A percentile compares a stretch with the other conserved stretches of the same genome.
Evolutionary conservation across 164 flowering plant genomes (phyloP).

Genomic region (Macadamia integrifolia): DNA sequence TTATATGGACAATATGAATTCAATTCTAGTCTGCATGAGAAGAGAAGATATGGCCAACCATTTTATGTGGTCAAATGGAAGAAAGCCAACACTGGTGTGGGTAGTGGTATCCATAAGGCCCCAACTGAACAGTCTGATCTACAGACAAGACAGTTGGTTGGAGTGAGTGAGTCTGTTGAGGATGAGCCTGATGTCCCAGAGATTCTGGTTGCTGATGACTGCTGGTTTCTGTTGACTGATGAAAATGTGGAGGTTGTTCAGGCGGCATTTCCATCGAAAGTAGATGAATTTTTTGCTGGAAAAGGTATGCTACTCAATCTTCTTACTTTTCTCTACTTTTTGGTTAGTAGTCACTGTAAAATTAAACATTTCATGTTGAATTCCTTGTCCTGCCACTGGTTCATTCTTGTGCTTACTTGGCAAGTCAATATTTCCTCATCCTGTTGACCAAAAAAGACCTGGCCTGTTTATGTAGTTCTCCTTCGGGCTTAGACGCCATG

Average conservation of each 20-base stretch:
- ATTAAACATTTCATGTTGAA: too few relatives aligned
- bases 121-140: slow-evolving; percentile 25
- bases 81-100: slow-evolving; percentile 24
- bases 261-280: slow-evolving; percentile 69
- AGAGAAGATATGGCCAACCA: slow-evolving; percentile 58
- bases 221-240: slow-evolving; percentile 64
- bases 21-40: slow-evolving; percentile 64
- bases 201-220: slow-evolving; percentile 41
- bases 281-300: slow-evolving; percentile 43
- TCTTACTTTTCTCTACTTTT: not conserved
- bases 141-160: slow-evolving; percentile 19
- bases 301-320: slow-evolving; percentile 38
- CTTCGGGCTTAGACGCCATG: too few relatives aligned
- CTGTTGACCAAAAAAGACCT: too few relatives aligned
- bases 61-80: slow-evolving; percentile 80
- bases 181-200: slow-evolving; percentile 48
- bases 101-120: slow-evolving; percentile 4
- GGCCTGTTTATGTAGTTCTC: too few relatives aligned
- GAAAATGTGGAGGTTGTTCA: slow-evolving; percentile 75
- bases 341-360: too few relatives aligned
- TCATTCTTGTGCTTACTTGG: too few relatives aligned
- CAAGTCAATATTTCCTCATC: too few relatives aligned
- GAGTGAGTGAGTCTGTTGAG: slow-evolving; percentile 32
- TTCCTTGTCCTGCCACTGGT: too few relatives aligned
- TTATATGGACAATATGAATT: slow-evolving; percentile 59